Percentiles rank a stretch among this genome's conserved stretches.
These are phyloP conservation scores for Dictyostelium intermedium DNA, from an alignment of 78 protist genomes.

Conservation along the genomic window DNA sequence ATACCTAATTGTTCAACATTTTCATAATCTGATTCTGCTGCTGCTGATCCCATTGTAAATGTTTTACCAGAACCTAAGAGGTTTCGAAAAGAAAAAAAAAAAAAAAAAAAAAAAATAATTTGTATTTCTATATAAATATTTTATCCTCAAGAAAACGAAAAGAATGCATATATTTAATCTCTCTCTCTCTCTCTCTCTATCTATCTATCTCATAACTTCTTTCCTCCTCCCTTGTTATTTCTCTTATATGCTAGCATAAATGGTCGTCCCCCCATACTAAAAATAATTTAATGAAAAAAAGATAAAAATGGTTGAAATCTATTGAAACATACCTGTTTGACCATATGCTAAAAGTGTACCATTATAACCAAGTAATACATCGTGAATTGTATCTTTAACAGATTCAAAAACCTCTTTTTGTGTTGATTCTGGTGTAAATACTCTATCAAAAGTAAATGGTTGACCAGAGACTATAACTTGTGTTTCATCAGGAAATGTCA, in stretches of 20 bases:
- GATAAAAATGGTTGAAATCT: too few relatives aligned
- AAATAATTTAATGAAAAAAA: too few relatives aligned
- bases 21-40: neutral
- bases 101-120: neutral
- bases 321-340: slow-evolving; percentile 57
- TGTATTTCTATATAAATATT: neutral
- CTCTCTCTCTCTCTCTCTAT: too few relatives aligned
- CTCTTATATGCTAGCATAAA: too few relatives aligned
- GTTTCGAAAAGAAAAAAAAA: neutral
- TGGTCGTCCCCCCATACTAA: too few relatives aligned
- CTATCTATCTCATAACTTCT: too few relatives aligned
- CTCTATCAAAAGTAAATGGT: slow-evolving; percentile 74
- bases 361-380: slow-evolving; percentile 80
- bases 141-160: too few relatives aligned
- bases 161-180: too few relatives aligned
- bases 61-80: slow-evolving; percentile 24
- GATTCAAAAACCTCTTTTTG: slow-evolving; percentile 60
- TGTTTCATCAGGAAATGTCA: slow-evolving; percentile 32
- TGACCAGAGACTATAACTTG: slow-evolving; percentile 4
- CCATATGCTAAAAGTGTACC: slow-evolving; percentile 84
- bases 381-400: slow-evolving; percentile 16
- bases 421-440: slow-evolving; percentile 45
- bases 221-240: too few relatives aligned
- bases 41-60: slow-evolving; percentile 71
- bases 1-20: slow-evolving; percentile 61